Evolutionary conservation across 441 rosid species (phyloP), one percentile per base, ranked within the genome.

Genomic region (Viola pubescens): DNA sequence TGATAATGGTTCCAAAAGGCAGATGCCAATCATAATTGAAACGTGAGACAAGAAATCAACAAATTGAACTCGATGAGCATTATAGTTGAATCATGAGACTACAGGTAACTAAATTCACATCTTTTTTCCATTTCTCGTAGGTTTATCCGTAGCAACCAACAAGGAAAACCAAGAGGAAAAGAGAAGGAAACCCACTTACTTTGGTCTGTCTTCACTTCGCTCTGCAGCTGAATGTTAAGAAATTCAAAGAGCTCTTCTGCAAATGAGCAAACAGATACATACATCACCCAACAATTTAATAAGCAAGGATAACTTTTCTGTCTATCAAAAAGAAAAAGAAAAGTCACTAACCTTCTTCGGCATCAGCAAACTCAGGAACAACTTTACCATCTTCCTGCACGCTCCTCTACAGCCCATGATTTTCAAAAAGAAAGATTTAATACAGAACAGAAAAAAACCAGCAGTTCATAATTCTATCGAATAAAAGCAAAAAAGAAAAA

Each of bases 301-400:
- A n/a, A 41, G 13, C 52, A 12, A 37, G 50, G 3, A 9, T 41
- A 26, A 9, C 48, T 26, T 39, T 4, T 48, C 38, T 4, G 3
- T 14, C 9, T 13, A 19, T 0, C 7, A 37, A 48, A 26, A 43
- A 49, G 48, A 37, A 7, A 5, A 54, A 9, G 9, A 4, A 65
- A 62, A 43, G 55, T 1, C 6, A 39, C 78, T 69, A 68, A 86
- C 98, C 71, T 68, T 91, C 95, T 75, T 91, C 96, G 41, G 59
- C 86, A 73, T 91, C 94, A 54, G 79, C 88, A 68, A 91, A 88
- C 39, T 91, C 96, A 0, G 96, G 98, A 46, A 79, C 77, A 41
- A 83, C 52, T 46, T 66, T 78, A 61, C 94, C 95, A 67, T 83
- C 91, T 73, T 83, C 95, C 68, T 77, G 95, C 5, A 85, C 78